phyloP scores from a whole-genome alignment of 2,329 filamentous ascomycete genomes.

The Alternaria consortialis region DNA sequence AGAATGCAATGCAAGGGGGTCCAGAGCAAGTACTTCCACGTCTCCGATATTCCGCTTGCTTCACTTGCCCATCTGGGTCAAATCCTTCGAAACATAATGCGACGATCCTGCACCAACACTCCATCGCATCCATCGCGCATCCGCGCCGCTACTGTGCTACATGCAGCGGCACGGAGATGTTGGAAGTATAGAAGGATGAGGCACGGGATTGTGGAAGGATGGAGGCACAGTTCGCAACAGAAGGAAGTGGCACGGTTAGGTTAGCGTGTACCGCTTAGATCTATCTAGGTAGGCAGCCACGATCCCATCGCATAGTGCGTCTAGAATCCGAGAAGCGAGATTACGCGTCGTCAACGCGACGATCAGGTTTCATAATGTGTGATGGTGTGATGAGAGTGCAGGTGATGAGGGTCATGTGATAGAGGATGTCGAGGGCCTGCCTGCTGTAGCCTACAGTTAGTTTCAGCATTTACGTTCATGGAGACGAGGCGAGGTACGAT shows the following conservation, averaged over 20 bases:
- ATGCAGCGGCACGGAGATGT: neutral
- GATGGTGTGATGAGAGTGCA: conserved; percentile 4
- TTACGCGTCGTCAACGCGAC: neutral
- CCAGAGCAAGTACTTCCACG: neutral
- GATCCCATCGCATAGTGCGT: neutral
- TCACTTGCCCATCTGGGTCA: neutral
- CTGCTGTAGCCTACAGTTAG: neutral
- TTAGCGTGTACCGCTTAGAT: neutral
- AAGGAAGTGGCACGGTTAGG: neutral
- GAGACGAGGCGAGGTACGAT: neutral
- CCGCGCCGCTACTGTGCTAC: neutral
- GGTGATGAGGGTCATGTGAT: conserved; percentile 5
- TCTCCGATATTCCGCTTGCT: neutral
- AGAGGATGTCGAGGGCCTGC: conserved; percentile 1
- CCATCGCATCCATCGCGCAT: conserved; percentile 1
- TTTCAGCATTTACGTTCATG: neutral
- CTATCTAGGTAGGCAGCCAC: neutral
- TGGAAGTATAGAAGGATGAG: neutral
- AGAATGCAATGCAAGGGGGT: neutral
- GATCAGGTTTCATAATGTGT: neutral
- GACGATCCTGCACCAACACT: neutral
- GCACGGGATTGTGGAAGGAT: too few species aligned
- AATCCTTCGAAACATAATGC: neutral
- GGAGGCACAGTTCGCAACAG: too few species aligned
- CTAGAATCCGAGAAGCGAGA: neutral